phyloP scores from a whole-genome alignment of 495 filamentous ascomycete species.

The Podospora pseudocomata region DNA sequence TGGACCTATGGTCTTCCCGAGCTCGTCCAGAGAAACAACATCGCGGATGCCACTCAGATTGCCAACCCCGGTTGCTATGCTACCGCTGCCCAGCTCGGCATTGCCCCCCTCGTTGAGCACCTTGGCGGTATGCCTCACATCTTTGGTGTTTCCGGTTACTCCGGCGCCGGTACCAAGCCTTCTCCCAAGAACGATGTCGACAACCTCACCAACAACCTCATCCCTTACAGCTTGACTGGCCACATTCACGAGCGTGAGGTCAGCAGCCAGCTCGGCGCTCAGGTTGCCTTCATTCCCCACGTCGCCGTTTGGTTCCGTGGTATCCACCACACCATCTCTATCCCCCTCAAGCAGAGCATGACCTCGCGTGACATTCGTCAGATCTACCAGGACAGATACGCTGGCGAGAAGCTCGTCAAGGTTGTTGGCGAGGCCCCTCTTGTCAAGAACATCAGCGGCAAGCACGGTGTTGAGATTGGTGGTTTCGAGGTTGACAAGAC shows the following conservation, averaged over 20 bases:
- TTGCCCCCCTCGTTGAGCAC: slow-evolving; percentile 75
- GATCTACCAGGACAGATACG: slow-evolving; percentile 93
- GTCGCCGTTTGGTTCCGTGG: slow-evolving; percentile 98
- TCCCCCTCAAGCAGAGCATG: slow-evolving; percentile 81
- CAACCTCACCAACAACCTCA: slow-evolving; percentile 83
- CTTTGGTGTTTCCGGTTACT: slow-evolving; percentile 95
- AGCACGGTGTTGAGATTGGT: slow-evolving; percentile 91
- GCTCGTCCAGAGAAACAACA: slow-evolving; percentile 69
- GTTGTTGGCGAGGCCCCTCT: slow-evolving; percentile 81
- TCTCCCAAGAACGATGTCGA: slow-evolving; percentile 92
- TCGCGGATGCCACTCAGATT: slow-evolving; percentile 81
- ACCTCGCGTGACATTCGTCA: slow-evolving; percentile 88
- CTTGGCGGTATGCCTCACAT: slow-evolving; percentile 78
- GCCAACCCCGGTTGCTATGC: slow-evolving; percentile 96
- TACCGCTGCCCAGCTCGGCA: slow-evolving; percentile 90
- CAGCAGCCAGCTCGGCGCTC: slow-evolving; percentile 66
- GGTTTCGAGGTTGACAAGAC: slow-evolving; percentile 87
- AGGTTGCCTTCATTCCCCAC: slow-evolving; percentile 88
- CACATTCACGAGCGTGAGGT: slow-evolving; percentile 98
- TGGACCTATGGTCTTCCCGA: slow-evolving; percentile 98
- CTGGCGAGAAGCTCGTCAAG: slow-evolving; percentile 91
- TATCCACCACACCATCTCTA: slow-evolving; percentile 87
- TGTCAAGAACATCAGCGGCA: slow-evolving; percentile 85
- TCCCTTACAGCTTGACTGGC: slow-evolving; percentile 88
- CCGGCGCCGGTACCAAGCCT: slow-evolving; percentile 93